Base-by-base conservation (phyloP, 768 basidiomycete species). In the Boletus vermiculosoides region DNA sequence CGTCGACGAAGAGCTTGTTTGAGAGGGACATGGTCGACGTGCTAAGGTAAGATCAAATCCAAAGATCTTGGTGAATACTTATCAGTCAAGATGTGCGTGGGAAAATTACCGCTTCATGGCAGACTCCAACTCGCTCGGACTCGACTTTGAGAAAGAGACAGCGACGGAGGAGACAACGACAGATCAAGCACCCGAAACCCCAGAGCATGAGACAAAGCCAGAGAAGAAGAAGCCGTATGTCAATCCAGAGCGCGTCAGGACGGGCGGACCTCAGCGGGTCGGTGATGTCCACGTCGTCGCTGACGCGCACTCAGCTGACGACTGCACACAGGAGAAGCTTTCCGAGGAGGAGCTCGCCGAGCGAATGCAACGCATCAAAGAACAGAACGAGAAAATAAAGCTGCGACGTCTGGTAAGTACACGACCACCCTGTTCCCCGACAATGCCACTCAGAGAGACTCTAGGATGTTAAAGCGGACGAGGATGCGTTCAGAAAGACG, bases 1-100 rank as follows among this genome's bases (percentile, higher is more conserved):
- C 96, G 59, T 86, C 90, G 76, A 98, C 92, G 59, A 90, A 83
- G 63, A 98, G 84, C 75, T 98, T 98, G 78, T 88, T 94, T 25
- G 95, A 87, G 73, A 98, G 88, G 56, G 94, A 97, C 95, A 98
- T 87, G 64, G 69, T 82, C 58, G 74, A 58, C 58, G 72, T 13
- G n/a, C 9, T 28, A 22, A 51, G 23, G 28, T 46, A 9, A 28
- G 49, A 50, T 30, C n/a, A 6, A 1, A 22, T 48, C 9, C 0
- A 13, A n/a, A 5, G 46, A 33, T 22, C 4, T 28, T 5, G 28
- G 6, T 28, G 13, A 31, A 7, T 20, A 47, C 20, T 22, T 33
- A n/a, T 30, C 13, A 31, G 13, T 64, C 59, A 59, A 40, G 45
- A 56, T 42, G 12, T 45, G 55, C 71, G 64, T 65, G 68, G 67